Evolutionary conservation across 495 filamentous ascomycete species (phyloP), one percentile per base, ranked within the genome.

Genomic region (Aspergillus sparsus): DNA sequence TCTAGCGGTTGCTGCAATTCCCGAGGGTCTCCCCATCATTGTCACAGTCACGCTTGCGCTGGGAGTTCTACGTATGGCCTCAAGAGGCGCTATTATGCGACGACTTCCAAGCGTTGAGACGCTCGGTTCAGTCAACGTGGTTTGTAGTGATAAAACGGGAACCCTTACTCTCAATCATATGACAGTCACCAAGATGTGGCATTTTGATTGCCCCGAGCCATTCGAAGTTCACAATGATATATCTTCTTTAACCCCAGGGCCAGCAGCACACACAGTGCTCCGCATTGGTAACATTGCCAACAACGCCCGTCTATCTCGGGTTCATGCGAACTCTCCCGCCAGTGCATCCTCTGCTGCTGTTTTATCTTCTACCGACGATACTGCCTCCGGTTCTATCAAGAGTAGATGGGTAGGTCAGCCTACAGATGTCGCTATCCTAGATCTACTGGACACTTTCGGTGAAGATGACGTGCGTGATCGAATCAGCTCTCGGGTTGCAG

Each of bases 111-210:
- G 92, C 70, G 94, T 99, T 5, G 94, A 99, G 66, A 98, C 94
- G 5, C 77, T 99, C n/a, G 94, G 95, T 16, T 96, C 91, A 45
- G 94, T 99, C 34, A 98, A 97, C 71, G 94, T 99, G 49, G 90
- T 99, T 32, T 99, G 94, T 76, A 97, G 91, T 68, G 94, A 99
- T 76, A 99, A 99, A 77, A 99, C 94, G 16, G 90, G 93, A 21
- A 98, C 94, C 18, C 72, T 99, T 53, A 99, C 94, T 0, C 89
- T 90, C 73, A 99, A 98, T 68, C 95, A 98, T 68, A 97, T 98
- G 93, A 95, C 95, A 3, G 93, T 95, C 2, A 94, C 92, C 15
- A 95, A 96, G 66, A 86, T 98, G 77, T 99, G 94, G 94, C 88
- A 91, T 66, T 92, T 94, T 66, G 90, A 91, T 59, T 82, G 84